Evolutionary conservation across 2,329 filamentous ascomycete species (phyloP).

Genomic region (Aspergillus pseudoviridinutans): DNA sequence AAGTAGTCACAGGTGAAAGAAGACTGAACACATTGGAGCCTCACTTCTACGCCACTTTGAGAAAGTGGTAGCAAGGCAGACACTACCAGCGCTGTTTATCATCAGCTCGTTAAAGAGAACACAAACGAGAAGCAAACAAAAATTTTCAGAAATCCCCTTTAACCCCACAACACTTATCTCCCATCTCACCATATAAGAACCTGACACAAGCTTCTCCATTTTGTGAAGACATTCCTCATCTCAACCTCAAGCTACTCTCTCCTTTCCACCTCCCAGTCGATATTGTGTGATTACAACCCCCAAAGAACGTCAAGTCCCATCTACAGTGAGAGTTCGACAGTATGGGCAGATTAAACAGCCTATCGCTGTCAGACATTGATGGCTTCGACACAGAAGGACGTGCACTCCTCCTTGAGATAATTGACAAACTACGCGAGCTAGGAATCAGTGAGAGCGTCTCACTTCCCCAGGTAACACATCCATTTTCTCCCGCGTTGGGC

Average conservation of each 20-base stretch:
- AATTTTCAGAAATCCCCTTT: background rate
- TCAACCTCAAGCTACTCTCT: background rate
- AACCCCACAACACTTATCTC: background rate
- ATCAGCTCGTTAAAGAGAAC: too few relatives aligned
- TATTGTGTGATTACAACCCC: background rate
- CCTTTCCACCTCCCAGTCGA: background rate
- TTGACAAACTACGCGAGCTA: slow-evolving; percentile 26
- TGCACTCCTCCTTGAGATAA: slow-evolving; percentile 12
- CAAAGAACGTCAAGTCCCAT: background rate
- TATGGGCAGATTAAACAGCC: background rate
- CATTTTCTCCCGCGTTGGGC: background rate
- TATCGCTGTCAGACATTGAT: slow-evolving; percentile 9
- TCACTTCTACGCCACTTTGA: too few relatives aligned
- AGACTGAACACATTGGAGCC: too few relatives aligned
- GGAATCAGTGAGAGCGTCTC: slow-evolving; percentile 26
- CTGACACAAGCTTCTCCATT: background rate
- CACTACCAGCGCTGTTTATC: too few relatives aligned
- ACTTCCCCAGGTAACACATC: slow-evolving; percentile 24
- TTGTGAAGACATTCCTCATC: background rate
- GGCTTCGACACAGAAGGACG: slow-evolving; percentile 23
- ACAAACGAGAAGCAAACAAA: background rate
- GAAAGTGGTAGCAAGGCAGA: too few relatives aligned
- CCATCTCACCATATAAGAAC: background rate
- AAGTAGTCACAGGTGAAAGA: too few relatives aligned
- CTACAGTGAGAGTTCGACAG: background rate